A percentile compares a stretch with the other conserved stretches of the same genome.
Conservation (phyloP, 2,329 filamentous ascomycete species). For the Raffaelea arxii region DNA sequence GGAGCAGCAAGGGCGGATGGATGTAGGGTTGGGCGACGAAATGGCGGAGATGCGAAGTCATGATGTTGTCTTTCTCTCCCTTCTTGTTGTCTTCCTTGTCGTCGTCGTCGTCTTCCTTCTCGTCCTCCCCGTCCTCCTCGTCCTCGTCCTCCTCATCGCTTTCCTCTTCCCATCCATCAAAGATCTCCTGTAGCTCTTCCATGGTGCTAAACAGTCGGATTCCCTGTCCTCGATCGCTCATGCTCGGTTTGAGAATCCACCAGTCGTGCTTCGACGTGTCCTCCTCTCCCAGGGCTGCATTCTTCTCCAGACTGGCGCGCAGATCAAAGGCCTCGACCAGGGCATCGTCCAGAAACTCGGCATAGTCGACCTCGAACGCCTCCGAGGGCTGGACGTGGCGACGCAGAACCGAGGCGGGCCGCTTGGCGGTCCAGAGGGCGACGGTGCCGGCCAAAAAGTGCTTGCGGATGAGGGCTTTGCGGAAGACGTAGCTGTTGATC, state of each 20-base stretch:
- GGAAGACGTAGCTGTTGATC: slow-evolving; percentile 86
- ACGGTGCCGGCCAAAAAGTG: slow-evolving; percentile 84
- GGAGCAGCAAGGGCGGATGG: slow-evolving; percentile 70
- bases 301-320: slow-evolving; percentile 63
- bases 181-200: slow-evolving; percentile 74
- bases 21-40: slow-evolving; percentile 96
- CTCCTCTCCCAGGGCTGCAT: slow-evolving; percentile 24
- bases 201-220: slow-evolving; percentile 83
- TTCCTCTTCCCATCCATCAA: slow-evolving; percentile 80
- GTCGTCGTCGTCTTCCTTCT: slow-evolving; percentile 19
- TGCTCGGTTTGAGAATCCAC: slow-evolving; percentile 98
- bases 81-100: slow-evolving; percentile 20
- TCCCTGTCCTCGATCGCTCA: slow-evolving; percentile 93
- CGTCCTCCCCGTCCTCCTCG: slow-evolving; percentile 37
- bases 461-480: slow-evolving; percentile 93
- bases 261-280: slow-evolving; percentile 51
- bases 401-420: slow-evolving; percentile 60
- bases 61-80: slow-evolving; percentile 46
- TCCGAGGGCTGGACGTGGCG: slow-evolving; percentile 68
- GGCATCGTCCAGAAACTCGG: slow-evolving; percentile 91
- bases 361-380: slow-evolving; percentile 90
- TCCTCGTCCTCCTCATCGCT: slow-evolving; percentile 57
- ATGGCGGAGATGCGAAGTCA: slow-evolving; percentile 85
- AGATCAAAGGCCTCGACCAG: slow-evolving; percentile 85
- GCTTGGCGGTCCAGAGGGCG: slow-evolving; percentile 75